Base-by-base conservation (phyloP, 2,329 filamentous ascomycete species). In the Ophiocordyceps sinensis region DNA sequence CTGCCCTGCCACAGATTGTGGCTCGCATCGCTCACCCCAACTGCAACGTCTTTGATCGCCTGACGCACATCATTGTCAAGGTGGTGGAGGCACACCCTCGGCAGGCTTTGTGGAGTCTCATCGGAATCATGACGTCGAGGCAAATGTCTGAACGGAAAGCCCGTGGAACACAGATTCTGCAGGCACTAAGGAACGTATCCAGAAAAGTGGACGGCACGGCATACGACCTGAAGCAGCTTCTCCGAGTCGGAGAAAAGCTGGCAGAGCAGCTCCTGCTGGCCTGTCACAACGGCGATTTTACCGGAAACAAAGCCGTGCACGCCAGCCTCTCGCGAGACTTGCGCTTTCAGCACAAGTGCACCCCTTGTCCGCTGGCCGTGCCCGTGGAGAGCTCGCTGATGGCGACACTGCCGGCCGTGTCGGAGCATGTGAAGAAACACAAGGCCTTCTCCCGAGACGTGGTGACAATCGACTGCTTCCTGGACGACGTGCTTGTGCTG, bases 1-100 rank as follows among this genome's bases (percentile, higher is more conserved):
- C 81, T 2, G 71, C 89, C 6, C 68, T 99, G 35, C 84, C 91
- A 5, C 91, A 98, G 60, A 82, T 98, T 46, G 84, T 98, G 43
- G 91, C 89, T n/a, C 80, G 91, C 28, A 95, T 99, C 52, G 85
- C 84, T 37, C 91, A 98, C 62, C 78, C 82, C 1, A 85, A 94
- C 56, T 61, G 61, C 4, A 75, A 78, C 1, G 86, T 94, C 2
- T 93, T 85, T 61, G 76, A 80, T 44, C 67, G 84, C 10, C 65
- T 99, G 7, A 76, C 80, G 41, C 71, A 73, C 29, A 89, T 96
- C 49, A 87, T 98, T 42, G 66, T 82, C 45, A 89, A 85, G 56
- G 85, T 95, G n/a, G 80, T 94, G 9, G 72, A 78, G 35, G 70
- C 77, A n/a, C 84, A 95, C 58, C 89, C 91, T 0, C 85, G 85